Percentiles rank a stretch among this genome's conserved stretches.
Evolutionary conservation across 495 filamentous ascomycete genomes (phyloP).

Genomic region (Astrothelium macrocarpum): DNA sequence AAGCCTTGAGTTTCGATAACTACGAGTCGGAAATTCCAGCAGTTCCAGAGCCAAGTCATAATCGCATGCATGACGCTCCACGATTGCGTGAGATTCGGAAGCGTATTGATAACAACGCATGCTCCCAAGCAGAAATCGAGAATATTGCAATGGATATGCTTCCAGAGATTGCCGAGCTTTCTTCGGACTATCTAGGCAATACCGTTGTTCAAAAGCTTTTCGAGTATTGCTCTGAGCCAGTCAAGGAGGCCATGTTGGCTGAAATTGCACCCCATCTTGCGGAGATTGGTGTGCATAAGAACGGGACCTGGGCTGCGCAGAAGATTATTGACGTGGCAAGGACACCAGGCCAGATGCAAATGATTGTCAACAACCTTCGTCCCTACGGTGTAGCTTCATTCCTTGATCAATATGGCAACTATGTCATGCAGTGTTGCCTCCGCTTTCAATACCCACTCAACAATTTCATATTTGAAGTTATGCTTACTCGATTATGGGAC

Average conservation of each 20-base stretch:
- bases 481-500: slow-evolving; percentile 93
- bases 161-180: slow-evolving; percentile 86
- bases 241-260: slow-evolving; percentile 82
- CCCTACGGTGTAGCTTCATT: slow-evolving; percentile 84
- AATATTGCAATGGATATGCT: slow-evolving; percentile 87
- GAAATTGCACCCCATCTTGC: slow-evolving; percentile 86
- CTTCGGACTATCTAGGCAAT: slow-evolving; percentile 94
- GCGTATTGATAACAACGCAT: slow-evolving; percentile 88
- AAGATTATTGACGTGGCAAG: slow-evolving; percentile 97
- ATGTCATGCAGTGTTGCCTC: slow-evolving; percentile 90
- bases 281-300: slow-evolving; percentile 97
- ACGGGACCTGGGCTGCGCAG: slow-evolving; percentile 97
- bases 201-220: slow-evolving; percentile 99
- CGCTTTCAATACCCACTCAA: slow-evolving; percentile 83
- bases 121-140: slow-evolving; percentile 79
- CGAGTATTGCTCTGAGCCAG: slow-evolving; percentile 82
- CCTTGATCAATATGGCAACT: slow-evolving; percentile 96
- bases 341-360: slow-evolving; percentile 68
- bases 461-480: slow-evolving; percentile 94
- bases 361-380: slow-evolving; percentile 73
- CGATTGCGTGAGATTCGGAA: slow-evolving; percentile 94
- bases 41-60: slow-evolving; percentile 79
- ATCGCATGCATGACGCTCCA: slow-evolving; percentile 85
- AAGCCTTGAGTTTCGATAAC: slow-evolving; percentile 59
- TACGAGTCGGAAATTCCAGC: slow-evolving; percentile 82